These are phyloP conservation scores for Penicillium tannophilum DNA, from an alignment of 495 filamentous ascomycete species.

Conservation along the genomic window DNA sequence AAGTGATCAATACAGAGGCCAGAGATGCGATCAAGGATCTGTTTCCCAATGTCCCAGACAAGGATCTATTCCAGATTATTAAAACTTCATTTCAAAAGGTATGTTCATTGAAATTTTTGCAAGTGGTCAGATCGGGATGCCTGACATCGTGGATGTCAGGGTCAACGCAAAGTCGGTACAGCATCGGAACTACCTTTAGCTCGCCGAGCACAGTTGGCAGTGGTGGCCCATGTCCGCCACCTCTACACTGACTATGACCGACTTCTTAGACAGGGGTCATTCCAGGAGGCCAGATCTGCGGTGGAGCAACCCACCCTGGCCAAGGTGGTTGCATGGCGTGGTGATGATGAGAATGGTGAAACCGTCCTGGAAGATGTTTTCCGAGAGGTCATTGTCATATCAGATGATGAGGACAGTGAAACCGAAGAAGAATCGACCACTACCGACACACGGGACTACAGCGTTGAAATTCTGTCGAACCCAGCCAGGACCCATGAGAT, in stretches of 20 bases:
- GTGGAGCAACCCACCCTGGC: constrained; percentile 73
- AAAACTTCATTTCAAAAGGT: constrained; percentile 85
- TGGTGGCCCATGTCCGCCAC: constrained; percentile 85
- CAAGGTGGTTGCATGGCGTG: constrained; percentile 82
- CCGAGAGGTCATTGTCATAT: constrained; percentile 78
- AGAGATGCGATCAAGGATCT: constrained; percentile 74
- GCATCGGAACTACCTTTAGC: constrained; percentile 65
- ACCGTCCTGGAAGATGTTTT: constrained; percentile 78
- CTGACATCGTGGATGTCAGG: constrained; percentile 37
- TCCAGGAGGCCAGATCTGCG: constrained; percentile 66
- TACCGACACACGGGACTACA: constrained; percentile 31
- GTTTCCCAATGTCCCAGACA: constrained; percentile 82
- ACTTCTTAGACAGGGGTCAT: constrained; percentile 64
- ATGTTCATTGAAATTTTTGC: constrained; percentile 23
- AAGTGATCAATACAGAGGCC: constrained; percentile 71
- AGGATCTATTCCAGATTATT: constrained; percentile 76
- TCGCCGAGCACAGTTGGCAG: constrained; percentile 78
- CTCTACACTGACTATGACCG: constrained; percentile 84
- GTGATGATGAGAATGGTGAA: constrained; percentile 76
- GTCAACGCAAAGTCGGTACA: constrained; percentile 67
- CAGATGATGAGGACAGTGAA: constrained; percentile 73
- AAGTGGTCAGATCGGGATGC: constrained; percentile 14
- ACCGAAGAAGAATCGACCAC: constrained; percentile 45
- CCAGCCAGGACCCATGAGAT: constrained; percentile 37
- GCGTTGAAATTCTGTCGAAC: constrained; percentile 44